Evolutionary conservation across 2,329 filamentous ascomycete species (phyloP), one percentile per base, ranked within the genome.

Genomic region (Aspergillus quadrilineatus): DNA sequence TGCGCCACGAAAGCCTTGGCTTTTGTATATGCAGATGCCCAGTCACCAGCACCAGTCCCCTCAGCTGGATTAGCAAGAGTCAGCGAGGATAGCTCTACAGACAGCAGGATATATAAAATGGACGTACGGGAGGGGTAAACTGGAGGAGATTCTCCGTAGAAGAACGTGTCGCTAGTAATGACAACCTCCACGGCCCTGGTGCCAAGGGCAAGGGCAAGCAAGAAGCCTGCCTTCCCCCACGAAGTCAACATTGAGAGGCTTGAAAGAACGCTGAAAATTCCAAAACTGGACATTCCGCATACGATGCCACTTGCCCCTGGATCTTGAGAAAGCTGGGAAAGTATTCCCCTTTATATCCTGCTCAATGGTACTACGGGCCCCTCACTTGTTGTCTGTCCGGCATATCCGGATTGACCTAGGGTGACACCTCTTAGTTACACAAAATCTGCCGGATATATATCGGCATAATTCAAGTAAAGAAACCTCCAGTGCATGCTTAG

Each of bases 1-100:
- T 55, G 49, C 1, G 50, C 22, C 14, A 61, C 50, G 4, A 61
- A 50, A 8, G 57, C 48, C 36, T 57, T 57, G 34, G 58, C 60
- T 9, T 60, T 55, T 6, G 37, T 30, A 34, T 52, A 57, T 4
- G 55, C 58, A 14, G 50, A 39, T n/a, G 42, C 46, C 57, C 57
- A 59, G 17, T 54, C 53, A 6, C 49, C 57, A 2, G 29, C 22
- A 5, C 49, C 53, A 15, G 15, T 32, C 12, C 32, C 36, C 29
- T 59, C 45, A 3, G 53, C 53, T 56, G 10, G 14, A 9, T 8
- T 7, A 10, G 29, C 22, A 22, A 22, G 22, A 22, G 28, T 34
- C 5, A 44, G 17, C 12, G 30, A 4, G 2, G 15, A 8, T 4
- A 37, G 2, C n/a, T 17, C 9, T 26, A 34, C 4, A 37, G 28